Conservation (phyloP, 2,329 filamentous ascomycete species). For the Alternaria alternata region DNA sequence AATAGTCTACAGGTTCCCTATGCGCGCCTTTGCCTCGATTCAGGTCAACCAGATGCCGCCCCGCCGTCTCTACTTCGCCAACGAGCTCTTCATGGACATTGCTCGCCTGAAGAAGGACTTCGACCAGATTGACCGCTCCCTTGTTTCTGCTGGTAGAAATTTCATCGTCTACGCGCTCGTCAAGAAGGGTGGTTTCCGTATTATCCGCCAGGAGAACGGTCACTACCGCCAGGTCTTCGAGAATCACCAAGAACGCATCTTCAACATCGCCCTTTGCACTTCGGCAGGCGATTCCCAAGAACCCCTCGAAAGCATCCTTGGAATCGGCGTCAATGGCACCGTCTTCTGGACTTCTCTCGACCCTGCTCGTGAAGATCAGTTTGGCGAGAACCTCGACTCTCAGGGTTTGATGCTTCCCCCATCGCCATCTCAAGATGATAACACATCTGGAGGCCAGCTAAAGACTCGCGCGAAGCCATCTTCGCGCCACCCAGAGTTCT, state of each 20-base stretch:
- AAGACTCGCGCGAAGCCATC: conserved; percentile 95
- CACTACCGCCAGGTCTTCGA: conserved; percentile 92
- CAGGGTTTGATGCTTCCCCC: conserved; percentile 91
- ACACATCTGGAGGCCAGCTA: conserved; percentile 87
- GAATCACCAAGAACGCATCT: conserved; percentile 89
- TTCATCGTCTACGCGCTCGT: conserved; percentile 96
- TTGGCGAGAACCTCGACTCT: conserved; percentile 81
- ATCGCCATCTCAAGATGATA: conserved; percentile 84
- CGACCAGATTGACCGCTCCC: conserved; percentile 92
- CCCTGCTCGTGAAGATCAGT: conserved; percentile 60
- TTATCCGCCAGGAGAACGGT: conserved; percentile 94
- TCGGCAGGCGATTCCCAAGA: conserved; percentile 60
- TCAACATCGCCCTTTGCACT: conserved; percentile 87
- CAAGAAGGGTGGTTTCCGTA: conserved; percentile 88
- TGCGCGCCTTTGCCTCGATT: conserved; percentile 95
- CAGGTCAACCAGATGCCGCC: conserved; percentile 68
- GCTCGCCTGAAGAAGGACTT: conserved; percentile 96
- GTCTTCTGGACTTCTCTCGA: conserved; percentile 90
- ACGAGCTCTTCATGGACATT: conserved; percentile 88
- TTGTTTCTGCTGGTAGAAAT: conserved; percentile 86
- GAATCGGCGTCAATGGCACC: conserved; percentile 91
- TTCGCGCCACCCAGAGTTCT: conserved; percentile 88
- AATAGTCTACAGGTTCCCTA: conserved; percentile 92
- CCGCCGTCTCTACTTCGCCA: conserved; percentile 70
- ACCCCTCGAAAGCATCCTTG: conserved; percentile 77